These are phyloP conservation scores for Phyllosticta citriasiana DNA, from an alignment of 2,329 filamentous ascomycete genomes.

Conservation along the genomic window DNA sequence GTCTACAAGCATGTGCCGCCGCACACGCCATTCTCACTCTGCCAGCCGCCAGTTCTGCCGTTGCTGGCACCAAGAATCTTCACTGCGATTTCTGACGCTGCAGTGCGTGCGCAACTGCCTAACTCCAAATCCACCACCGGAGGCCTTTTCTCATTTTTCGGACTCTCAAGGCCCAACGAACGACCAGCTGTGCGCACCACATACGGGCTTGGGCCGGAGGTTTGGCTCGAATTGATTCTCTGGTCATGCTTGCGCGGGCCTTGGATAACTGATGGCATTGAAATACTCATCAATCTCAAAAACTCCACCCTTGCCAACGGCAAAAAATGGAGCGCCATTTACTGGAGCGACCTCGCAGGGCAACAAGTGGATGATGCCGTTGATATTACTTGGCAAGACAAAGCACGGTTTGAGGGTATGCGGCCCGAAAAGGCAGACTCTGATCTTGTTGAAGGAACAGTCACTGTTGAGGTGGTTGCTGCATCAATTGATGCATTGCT, in stretches of 20 bases:
- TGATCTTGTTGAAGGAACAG: conserved; percentile 31
- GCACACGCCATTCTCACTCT: conserved; percentile 27
- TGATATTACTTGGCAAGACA: not conserved
- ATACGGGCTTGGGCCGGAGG: conserved; percentile 31
- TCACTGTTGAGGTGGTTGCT: conserved; percentile 49
- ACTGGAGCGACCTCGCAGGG: conserved; percentile 28
- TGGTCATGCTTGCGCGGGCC: conserved; percentile 42
- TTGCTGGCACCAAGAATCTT: conserved; percentile 39
- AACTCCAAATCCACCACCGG: conserved; percentile 22
- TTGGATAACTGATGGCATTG: conserved; percentile 34
- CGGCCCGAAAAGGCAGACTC: not conserved
- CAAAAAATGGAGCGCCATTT: conserved; percentile 23
- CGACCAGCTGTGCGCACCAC: conserved; percentile 31
- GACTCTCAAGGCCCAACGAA: conserved; percentile 35
- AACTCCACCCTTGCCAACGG: conserved; percentile 7
- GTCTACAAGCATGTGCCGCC: conserved; percentile 32
- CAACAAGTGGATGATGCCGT: not conserved
- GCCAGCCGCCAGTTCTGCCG: conserved; percentile 39
- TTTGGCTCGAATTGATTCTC: conserved; percentile 43
- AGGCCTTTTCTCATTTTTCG: conserved; percentile 27
- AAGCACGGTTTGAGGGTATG: not conserved
- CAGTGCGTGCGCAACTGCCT: conserved; percentile 32
- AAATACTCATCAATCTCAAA: conserved; percentile 27
- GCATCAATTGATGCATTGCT: conserved; percentile 45
- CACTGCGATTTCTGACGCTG: conserved; percentile 40